Conservation (phyloP, 306 rosid species). For the Vicia faba region DNA sequence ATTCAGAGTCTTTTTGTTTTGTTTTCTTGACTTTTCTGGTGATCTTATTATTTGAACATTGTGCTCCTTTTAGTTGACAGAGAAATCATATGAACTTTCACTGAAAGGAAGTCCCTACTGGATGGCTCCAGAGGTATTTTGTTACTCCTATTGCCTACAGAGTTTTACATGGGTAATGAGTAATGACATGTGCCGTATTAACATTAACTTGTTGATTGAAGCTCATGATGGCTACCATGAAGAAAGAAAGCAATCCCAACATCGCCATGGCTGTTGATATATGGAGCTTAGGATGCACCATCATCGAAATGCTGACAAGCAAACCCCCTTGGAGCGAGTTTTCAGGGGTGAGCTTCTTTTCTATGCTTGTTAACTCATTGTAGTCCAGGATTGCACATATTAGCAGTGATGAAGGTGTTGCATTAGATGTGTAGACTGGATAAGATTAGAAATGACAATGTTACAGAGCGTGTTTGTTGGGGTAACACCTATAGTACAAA, state of each 20-base stretch:
- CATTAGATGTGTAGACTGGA: no score
- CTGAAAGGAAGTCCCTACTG: conserved; percentile 97
- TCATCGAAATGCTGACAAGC: conserved; percentile 91
- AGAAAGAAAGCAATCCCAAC: conserved; percentile 61
- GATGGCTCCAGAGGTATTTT: conserved; percentile 99
- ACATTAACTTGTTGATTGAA: conserved; percentile 43
- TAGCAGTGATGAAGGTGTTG: neutral
- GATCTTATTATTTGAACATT: conserved; percentile 35
- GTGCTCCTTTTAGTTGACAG: conserved; percentile 65
- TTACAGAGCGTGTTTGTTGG: no score
- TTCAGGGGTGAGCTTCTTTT: conserved; percentile 63
- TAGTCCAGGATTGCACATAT: conserved; percentile 17
- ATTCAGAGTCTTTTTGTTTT: conserved; percentile 1
- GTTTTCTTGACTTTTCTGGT: conserved; percentile 24
- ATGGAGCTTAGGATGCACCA: conserved; percentile 97
- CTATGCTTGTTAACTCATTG: conserved; percentile 34
- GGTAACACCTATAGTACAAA: no score
- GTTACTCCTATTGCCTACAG: conserved; percentile 32
- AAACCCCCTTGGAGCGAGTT: conserved; percentile 92
- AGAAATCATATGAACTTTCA: conserved; percentile 73
- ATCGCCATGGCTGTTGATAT: conserved; percentile 88
- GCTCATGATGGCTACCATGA: conserved; percentile 85
- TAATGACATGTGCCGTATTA: conserved; percentile 14
- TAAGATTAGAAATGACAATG: no score
- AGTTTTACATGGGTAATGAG: conserved; percentile 19